Base-by-base conservation (phyloP, 2,329 filamentous ascomycete genomes). In the Cladosporium cucumerinum region DNA sequence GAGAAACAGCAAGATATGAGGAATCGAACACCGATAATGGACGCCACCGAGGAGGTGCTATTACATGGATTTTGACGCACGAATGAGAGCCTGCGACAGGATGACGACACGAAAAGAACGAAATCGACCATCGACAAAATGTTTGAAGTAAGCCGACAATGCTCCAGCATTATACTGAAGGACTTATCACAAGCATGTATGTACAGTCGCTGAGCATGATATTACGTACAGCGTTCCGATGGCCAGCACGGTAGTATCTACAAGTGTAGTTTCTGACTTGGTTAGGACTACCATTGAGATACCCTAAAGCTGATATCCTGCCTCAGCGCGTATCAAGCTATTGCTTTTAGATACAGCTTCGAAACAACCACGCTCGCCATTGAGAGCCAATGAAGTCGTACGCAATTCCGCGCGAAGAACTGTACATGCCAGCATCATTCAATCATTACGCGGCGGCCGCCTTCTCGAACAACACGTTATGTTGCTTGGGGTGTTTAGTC, bases 401-500 rank as follows among this genome's bases (percentile, higher is more conserved):
- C 18, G 36, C 18, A 43, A 43, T 2, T 5, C 3, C 6, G 5
- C 18, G 36, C 36, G 7, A 10, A n/a, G 16, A 7, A n/a, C 5
- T 43, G 18, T 10, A 6, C 4, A n/a, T 39, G 16, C 36, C 26
- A 18, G 28, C 28, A 18, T 26, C 26, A 12, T 7, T 30, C 7
- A 10, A 30, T 3, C 16, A 23, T 26, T n/a, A 51, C 5, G 58
- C 58, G 1, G 25, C 14, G 2, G 36, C 51, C 25, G 64, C 64
- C 26, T 73, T 68, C 67, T 77, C 69, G 14, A 79, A 67, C 64
- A 79, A 67, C 69, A 72, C 70, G 14, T 66, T 57, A 59, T 78
- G 76, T 71, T 78, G 76, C 67, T 71, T 72, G 1, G 77, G 76
- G 65, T 78, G 76, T 32, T 74, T 77, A 72, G 76, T 78, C 67